These are phyloP conservation scores for Tricholoma sp. DNA, from an alignment of 768 basidiomycete species.

Conservation along the genomic window DNA sequence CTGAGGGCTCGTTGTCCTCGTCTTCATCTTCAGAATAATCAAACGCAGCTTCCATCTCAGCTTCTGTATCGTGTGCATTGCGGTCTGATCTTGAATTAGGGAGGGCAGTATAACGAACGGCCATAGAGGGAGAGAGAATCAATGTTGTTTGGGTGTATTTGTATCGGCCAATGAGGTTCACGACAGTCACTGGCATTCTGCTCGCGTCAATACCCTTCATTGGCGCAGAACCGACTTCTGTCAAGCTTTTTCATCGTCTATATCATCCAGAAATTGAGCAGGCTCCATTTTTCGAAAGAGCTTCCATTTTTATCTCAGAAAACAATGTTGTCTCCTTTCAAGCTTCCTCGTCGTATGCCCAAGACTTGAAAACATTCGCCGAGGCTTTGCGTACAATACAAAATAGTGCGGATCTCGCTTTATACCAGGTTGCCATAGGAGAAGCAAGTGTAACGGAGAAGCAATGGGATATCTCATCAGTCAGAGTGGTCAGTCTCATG, in stretches of 20 bases:
- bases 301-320: constrained; percentile 30
- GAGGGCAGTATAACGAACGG: constrained; percentile 64
- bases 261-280: constrained; percentile 39
- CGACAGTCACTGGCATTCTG: constrained; percentile 3
- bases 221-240: constrained; percentile 12
- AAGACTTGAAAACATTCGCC: constrained; percentile 45
- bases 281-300: constrained; percentile 40
- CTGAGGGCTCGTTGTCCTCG: constrained; percentile 42
- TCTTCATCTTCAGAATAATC: constrained; percentile 74
- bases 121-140: constrained; percentile 25
- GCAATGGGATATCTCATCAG: constrained; percentile 54
- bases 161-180: constrained; percentile 2
- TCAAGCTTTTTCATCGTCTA: constrained; percentile 45
- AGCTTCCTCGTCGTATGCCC: constrained; percentile 34
- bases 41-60: constrained; percentile 83
- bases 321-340: constrained; percentile 32
- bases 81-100: constrained; percentile 44
- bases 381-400: constrained; percentile 30
- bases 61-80: constrained; percentile 38
- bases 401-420: constrained; percentile 30
- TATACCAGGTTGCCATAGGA: constrained; percentile 73
- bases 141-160: not conserved
- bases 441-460: constrained; percentile 36
- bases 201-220: constrained; percentile 9
- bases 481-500: constrained; percentile 46